Conservation (phyloP, 2,329 filamentous ascomycete species). For the Ophiostoma ulmi region DNA sequence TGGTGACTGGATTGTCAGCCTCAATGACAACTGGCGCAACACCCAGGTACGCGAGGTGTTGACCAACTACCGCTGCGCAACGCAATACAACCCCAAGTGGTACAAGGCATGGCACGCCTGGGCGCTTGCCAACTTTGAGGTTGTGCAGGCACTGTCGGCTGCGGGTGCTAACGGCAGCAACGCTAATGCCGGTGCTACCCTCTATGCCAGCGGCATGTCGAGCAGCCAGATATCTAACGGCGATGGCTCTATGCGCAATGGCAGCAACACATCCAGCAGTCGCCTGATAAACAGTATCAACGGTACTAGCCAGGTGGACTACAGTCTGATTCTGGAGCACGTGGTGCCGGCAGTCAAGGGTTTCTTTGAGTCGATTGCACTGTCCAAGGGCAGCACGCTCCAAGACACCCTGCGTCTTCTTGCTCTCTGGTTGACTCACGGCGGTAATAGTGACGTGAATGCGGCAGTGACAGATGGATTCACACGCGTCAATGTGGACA, state of each 20-base stretch:
- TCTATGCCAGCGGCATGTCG: slow-evolving; percentile 15
- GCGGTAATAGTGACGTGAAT: slow-evolving; percentile 82
- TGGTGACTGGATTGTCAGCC: slow-evolving; percentile 86
- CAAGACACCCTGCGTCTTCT: slow-evolving; percentile 91
- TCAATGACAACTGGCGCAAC: slow-evolving; percentile 85
- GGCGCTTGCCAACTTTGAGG: slow-evolving; percentile 97
- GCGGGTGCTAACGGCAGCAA: slow-evolving; percentile 14
- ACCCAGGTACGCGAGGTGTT: slow-evolving; percentile 84
- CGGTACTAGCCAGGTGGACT: slow-evolving; percentile 47
- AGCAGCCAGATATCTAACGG: slow-evolving; percentile 6
- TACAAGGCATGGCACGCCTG: slow-evolving; percentile 99
- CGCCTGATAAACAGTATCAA: slow-evolving; percentile 29
- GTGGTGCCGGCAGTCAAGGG: slow-evolving; percentile 92
- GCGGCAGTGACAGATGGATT: slow-evolving; percentile 85
- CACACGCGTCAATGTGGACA: slow-evolving; percentile 87
- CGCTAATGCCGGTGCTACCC: background rate
- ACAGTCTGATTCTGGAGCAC: slow-evolving; percentile 70
- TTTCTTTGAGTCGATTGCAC: slow-evolving; percentile 94
- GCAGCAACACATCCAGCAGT: background rate
- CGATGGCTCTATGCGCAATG: slow-evolving; percentile 6
- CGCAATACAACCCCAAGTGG: slow-evolving; percentile 87
- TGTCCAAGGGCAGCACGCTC: slow-evolving; percentile 86
- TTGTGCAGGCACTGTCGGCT: slow-evolving; percentile 72
- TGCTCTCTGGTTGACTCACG: slow-evolving; percentile 94
- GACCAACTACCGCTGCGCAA: slow-evolving; percentile 85